Evolutionary conservation across 23 red algal genomes (phyloP).

Genomic region (Gracilariopsis chorda): DNA sequence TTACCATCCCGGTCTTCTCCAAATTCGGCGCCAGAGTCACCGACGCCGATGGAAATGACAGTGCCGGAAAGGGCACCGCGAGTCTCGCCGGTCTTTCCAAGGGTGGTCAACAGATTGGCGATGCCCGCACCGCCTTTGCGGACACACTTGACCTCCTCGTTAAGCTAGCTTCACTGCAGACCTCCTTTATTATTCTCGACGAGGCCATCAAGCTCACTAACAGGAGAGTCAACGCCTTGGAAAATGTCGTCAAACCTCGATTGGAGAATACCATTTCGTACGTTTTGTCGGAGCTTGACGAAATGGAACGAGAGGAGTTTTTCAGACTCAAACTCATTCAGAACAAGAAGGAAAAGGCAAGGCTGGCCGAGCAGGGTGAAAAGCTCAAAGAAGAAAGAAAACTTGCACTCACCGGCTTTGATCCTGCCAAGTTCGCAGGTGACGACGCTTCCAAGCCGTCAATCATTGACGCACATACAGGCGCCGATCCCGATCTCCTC

Average conservation of each 20-base stretch:
- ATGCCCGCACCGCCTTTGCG: slow-evolving; percentile 71
- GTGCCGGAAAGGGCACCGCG: slow-evolving; percentile 25
- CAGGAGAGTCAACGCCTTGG: slow-evolving; percentile 95
- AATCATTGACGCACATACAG: slow-evolving; percentile 45
- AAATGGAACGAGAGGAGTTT: slow-evolving; percentile 99
- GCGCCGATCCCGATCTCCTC: slow-evolving; percentile 46
- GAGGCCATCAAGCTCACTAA: slow-evolving; percentile 99
- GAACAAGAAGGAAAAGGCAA: slow-evolving; percentile 95
- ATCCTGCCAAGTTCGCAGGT: slow-evolving; percentile 37
- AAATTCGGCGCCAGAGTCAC: slow-evolving; percentile 5
- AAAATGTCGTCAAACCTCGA: slow-evolving; percentile 94
- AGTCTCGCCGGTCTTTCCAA: slow-evolving; percentile 69
- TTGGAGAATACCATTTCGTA: slow-evolving; percentile 94
- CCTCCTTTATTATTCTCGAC: slow-evolving; percentile 90
- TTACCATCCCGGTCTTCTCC: slow-evolving; percentile 78
- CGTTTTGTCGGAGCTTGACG: slow-evolving; percentile 98
- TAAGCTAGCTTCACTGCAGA: slow-evolving; percentile 89
- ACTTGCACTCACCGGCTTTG: slow-evolving; percentile 67
- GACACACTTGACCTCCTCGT: slow-evolving; percentile 84
- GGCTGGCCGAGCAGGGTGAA: slow-evolving; percentile 24
- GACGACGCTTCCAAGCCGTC: slow-evolving; percentile 6
- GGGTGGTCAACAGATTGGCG: slow-evolving; percentile 90
- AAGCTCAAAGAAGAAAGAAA: slow-evolving; percentile 53
- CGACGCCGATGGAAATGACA: slow-evolving; percentile 7
- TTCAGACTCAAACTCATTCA: slow-evolving; percentile 98